These are phyloP conservation scores for Cercospora sp. DNA, from an alignment of 2,329 filamentous ascomycete genomes.

Conservation along the genomic window DNA sequence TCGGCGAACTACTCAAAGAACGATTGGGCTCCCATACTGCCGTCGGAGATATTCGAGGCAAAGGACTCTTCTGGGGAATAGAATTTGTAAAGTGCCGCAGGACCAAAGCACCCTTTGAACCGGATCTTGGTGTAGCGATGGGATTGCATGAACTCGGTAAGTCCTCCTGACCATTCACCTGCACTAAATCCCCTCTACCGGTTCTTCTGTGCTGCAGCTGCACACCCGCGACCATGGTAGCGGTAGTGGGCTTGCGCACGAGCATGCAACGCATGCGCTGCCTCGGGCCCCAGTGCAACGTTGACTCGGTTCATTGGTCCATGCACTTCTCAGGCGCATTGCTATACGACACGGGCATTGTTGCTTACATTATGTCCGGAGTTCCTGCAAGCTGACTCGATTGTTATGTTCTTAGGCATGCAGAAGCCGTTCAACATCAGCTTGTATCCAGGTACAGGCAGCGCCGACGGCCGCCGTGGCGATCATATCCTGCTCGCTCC, in stretches of 20 bases:
- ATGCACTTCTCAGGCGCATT: background rate
- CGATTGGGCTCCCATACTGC: slow-evolving; percentile 48
- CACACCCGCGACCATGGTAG: background rate
- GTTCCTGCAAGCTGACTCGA: background rate
- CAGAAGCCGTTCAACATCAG: slow-evolving; percentile 53
- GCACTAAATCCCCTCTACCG: background rate
- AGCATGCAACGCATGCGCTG: background rate
- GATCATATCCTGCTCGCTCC: slow-evolving; percentile 72
- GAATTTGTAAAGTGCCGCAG: slow-evolving; percentile 59
- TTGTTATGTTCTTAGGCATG: slow-evolving; percentile 39
- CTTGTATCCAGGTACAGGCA: slow-evolving; percentile 65
- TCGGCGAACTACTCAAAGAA: slow-evolving; percentile 49
- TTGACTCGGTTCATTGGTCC: background rate
- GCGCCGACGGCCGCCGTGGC: slow-evolving; percentile 59
- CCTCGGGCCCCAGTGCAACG: background rate
- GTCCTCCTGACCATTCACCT: slow-evolving; percentile 11
- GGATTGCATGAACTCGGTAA: slow-evolving; percentile 55
- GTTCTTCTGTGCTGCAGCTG: background rate
- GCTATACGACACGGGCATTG: background rate
- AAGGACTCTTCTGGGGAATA: slow-evolving; percentile 60
- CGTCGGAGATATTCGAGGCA: slow-evolving; percentile 63
- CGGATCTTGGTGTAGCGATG: slow-evolving; percentile 48
- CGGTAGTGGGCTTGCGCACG: background rate
- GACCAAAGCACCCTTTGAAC: slow-evolving; percentile 56
- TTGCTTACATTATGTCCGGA: background rate